These are phyloP conservation scores for Coemansia sp. DNA, from an alignment of 192 early-diverging fungal genomes.

Conservation along the genomic window DNA sequence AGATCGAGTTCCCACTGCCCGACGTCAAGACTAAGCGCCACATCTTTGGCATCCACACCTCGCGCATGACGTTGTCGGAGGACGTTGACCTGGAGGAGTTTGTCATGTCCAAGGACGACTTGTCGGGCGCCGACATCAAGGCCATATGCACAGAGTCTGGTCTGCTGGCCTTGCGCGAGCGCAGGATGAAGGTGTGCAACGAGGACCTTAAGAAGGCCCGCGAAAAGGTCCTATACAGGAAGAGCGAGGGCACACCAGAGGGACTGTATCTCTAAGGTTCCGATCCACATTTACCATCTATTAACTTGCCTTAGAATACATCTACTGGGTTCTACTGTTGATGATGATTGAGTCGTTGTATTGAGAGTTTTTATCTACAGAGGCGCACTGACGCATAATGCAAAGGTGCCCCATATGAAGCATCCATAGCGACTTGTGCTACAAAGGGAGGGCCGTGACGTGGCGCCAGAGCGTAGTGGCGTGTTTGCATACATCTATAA, in stretches of 20 bases:
- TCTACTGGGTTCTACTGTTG: no score
- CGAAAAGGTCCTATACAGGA: conserved; percentile 98
- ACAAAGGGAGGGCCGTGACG: background rate
- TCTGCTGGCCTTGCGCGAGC: conserved; percentile 93
- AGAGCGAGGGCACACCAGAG: conserved; percentile 99
- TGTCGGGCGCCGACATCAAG: conserved; percentile 98
- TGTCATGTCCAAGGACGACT: conserved; percentile 99
- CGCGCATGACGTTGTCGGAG: conserved; percentile 90
- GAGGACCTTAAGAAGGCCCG: conserved; percentile 98
- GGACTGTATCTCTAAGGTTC: conserved; percentile 77
- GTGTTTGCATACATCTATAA: background rate
- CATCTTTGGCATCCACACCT: conserved; percentile 95
- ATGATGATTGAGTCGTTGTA: no score
- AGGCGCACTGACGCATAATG: background rate
- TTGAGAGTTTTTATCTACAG: no score
- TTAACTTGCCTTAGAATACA: background rate
- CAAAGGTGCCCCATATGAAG: background rate
- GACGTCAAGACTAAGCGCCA: conserved; percentile 97
- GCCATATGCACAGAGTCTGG: conserved; percentile 99
- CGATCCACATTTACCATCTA: background rate
- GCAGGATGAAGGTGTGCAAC: conserved; percentile 97
- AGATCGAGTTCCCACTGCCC: conserved; percentile 99
- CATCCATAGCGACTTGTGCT: background rate
- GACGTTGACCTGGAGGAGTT: conserved; percentile 99
- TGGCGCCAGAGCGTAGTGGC: background rate